Conservation (phyloP, 345 rosid genomes). For the Clausena lansium region DNA sequence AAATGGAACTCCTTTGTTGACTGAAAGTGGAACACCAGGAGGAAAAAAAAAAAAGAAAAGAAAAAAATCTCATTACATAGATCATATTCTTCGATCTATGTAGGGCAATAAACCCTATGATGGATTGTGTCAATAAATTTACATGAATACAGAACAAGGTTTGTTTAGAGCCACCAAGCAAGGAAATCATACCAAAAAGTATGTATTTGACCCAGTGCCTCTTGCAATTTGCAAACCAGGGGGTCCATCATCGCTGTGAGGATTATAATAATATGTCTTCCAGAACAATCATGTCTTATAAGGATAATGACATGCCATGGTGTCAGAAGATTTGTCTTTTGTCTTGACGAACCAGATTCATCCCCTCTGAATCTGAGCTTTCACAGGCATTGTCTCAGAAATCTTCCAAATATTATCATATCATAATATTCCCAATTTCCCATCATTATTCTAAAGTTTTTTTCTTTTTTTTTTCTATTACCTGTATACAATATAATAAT, state of each 20-base stretch:
- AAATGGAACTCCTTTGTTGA: not conserved
- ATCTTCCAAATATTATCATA: not conserved
- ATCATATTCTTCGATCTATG: not conserved
- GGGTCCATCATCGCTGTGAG: too few relatives aligned
- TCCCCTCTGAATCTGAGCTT: not conserved
- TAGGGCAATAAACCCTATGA: too few relatives aligned
- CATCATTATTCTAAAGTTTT: too few relatives aligned
- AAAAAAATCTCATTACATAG: not conserved
- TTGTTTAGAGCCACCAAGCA: not conserved
- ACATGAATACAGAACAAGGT: not conserved
- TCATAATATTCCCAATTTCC: too few relatives aligned
- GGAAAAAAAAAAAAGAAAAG: too few relatives aligned
- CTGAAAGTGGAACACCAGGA: not conserved
- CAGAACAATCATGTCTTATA: not conserved
- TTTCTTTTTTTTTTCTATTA: too few relatives aligned
- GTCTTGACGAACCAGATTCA: constrained; percentile 4
- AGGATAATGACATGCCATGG: not conserved
- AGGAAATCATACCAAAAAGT: not conserved
- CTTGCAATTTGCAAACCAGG: not conserved
- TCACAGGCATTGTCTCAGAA: not conserved
- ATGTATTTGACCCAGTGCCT: not conserved
- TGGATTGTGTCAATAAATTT: not conserved
- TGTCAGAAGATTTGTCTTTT: not conserved
- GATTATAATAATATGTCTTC: not conserved
- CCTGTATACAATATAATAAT: too few relatives aligned